These are phyloP conservation scores for Plantago ovata DNA, from an alignment of 257 asterid species.

Conservation along the genomic window DNA sequence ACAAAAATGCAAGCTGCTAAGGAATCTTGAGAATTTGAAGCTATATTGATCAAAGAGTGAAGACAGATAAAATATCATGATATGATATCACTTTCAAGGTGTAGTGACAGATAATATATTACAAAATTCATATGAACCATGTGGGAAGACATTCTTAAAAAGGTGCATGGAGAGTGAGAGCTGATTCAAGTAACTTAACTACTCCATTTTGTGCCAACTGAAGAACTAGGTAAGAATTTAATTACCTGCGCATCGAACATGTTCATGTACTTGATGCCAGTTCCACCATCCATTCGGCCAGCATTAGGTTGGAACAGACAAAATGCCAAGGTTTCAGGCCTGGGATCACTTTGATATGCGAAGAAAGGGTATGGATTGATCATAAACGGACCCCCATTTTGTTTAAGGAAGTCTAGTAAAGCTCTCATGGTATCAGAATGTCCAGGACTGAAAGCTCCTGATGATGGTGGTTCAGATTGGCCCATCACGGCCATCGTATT, in stretches of 20 bases:
- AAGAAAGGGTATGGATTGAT: slow-evolving; percentile 94
- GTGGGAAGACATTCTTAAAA: too few species aligned
- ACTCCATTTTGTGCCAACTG: background rate
- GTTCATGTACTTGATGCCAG: slow-evolving; percentile 88
- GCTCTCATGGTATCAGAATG: slow-evolving; percentile 51
- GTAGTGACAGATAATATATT: too few species aligned
- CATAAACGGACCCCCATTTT: slow-evolving; percentile 81
- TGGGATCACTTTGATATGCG: slow-evolving; percentile 82
- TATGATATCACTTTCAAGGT: too few species aligned
- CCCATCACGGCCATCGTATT: slow-evolving; percentile 81
- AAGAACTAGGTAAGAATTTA: background rate
- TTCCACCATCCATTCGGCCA: slow-evolving; percentile 71
- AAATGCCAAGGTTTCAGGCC: slow-evolving; percentile 83
- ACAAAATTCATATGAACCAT: too few species aligned
- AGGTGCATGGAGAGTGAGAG: too few species aligned
- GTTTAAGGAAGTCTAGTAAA: slow-evolving; percentile 54
- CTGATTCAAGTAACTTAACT: too few species aligned
- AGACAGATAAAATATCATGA: too few species aligned
- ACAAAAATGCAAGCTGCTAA: background rate
- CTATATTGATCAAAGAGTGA: too few species aligned
- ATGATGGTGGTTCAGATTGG: slow-evolving; percentile 86
- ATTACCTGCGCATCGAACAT: slow-evolving; percentile 98
- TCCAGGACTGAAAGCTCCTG: slow-evolving; percentile 60
- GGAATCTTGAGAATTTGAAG: too few species aligned
- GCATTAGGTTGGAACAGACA: slow-evolving; percentile 95